Evolutionary conservation across 2,329 filamentous ascomycete genomes (phyloP).

Genomic region (Hansfordia pulvinata): DNA sequence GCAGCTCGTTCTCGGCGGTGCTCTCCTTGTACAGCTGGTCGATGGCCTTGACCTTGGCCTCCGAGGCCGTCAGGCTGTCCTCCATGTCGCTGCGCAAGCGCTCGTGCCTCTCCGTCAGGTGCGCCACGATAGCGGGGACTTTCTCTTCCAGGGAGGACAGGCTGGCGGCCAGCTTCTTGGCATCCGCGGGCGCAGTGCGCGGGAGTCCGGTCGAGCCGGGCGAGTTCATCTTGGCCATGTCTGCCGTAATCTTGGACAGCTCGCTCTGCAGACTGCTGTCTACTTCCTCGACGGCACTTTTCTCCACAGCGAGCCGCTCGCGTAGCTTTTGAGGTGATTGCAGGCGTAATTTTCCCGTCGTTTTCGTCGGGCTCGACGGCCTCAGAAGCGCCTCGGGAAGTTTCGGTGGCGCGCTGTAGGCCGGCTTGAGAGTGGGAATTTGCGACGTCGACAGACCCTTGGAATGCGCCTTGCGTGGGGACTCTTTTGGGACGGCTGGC

Average conservation of each 20-base stretch:
- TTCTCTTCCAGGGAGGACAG: conserved; percentile 55
- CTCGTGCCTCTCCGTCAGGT: conserved; percentile 46
- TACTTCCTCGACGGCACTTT: conserved; percentile 56
- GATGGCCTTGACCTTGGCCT: conserved; percentile 67
- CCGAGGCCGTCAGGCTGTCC: conserved; percentile 55
- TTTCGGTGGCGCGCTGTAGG: conserved; percentile 17
- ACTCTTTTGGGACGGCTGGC: conserved; percentile 7
- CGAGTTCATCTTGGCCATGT: conserved; percentile 50
- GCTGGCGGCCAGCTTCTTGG: conserved; percentile 37
- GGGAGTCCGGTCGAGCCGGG: conserved; percentile 13
- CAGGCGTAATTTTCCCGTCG: conserved; percentile 46
- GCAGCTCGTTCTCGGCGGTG: conserved; percentile 79
- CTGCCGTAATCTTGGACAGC: conserved; percentile 65
- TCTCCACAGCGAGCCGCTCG: conserved; percentile 74
- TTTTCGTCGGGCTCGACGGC: conserved; percentile 24
- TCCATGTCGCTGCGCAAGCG: conserved; percentile 59
- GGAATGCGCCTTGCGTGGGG: conserved; percentile 20
- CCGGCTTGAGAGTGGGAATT: conserved; percentile 37
- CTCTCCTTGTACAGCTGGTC: conserved; percentile 83
- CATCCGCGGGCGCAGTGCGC: conserved; percentile 23
- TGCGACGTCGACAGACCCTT: conserved; percentile 39
- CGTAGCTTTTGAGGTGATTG: conserved; percentile 65
- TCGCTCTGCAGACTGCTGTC: conserved; percentile 62
- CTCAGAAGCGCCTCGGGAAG: conserved; percentile 15
- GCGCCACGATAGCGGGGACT: conserved; percentile 44